Conservation (phyloP, 371 early-diverging fungal species). For the Apophysomyces ossiformis region DNA sequence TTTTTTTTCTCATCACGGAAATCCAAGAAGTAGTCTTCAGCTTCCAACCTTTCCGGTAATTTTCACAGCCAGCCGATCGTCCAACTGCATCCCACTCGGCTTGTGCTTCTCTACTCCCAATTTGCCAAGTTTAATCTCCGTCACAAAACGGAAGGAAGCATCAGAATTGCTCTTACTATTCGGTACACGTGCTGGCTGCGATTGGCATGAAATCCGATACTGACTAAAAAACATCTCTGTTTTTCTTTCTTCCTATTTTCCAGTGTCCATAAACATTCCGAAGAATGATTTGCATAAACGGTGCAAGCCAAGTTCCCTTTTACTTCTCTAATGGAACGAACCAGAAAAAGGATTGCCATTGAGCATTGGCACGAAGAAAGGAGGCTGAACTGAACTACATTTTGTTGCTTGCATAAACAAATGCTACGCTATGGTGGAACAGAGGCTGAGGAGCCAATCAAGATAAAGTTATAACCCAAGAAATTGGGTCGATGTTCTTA, state of each 20-base stretch:
- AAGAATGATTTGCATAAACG: too few species aligned
- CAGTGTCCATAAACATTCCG: too few species aligned
- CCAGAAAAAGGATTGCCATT: not conserved
- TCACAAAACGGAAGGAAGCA: not conserved
- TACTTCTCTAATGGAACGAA: not conserved
- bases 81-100: not conserved
- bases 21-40: constrained; percentile 5
- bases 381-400: too few species aligned
- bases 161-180: too few species aligned
- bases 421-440: too few species aligned
- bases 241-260: not conserved
- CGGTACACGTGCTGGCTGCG: too few species aligned
- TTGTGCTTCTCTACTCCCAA: not conserved
- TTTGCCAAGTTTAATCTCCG: not conserved
- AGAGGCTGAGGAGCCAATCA: too few species aligned
- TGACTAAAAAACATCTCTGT: not conserved
- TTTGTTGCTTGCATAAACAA: too few species aligned
- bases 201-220: not conserved
- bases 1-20: not conserved
- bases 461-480: too few species aligned
- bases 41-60: constrained; percentile 6
- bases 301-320: not conserved
- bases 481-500: too few species aligned
- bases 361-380: too few species aligned
- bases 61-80: not conserved